Base-by-base conservation (phyloP, 2,329 filamentous ascomycete species). In the Fusarium chuoi region DNA sequence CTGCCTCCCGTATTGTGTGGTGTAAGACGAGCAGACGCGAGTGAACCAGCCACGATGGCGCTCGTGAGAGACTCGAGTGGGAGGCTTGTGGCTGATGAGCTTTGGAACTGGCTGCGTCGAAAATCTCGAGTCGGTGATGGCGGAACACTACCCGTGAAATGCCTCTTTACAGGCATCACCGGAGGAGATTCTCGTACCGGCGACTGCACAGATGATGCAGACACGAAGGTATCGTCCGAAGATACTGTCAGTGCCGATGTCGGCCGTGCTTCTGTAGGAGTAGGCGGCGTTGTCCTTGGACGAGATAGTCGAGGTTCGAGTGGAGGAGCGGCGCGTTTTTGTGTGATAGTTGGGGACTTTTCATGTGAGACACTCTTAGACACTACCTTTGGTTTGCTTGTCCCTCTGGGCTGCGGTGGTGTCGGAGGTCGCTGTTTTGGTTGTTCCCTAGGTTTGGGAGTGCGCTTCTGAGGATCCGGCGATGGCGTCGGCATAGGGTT, bases 41-140 rank as follows among this genome's bases (percentile, higher is more conserved):
- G 85, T 30, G 91, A 93, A 5, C 92, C 91, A 5, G 93, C 93
- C 77, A 95, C 88, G 65, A 95, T 94, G 71, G 93, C 93, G 76
- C 90, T 89, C 18, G 92, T 91, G 13, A 95, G 87, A 1, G 90
- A 90, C 66, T 91, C 88, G 15, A 93, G 85, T 2, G 88, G 87
- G 35, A 91, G 85, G 58, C 77, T 83, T 30, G 82, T 79, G 28
- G 78, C 71, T 9, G 82, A 81, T 12, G 78, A 71, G 45, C 77
- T 81, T 45, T 74, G 77, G 7, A 70, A 57, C 46, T 73, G 75
- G 38, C 71, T 71, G 7, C 82, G 80, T 44, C 70, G 76, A 55
- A 83, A 70, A 72, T 79, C 65, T 77, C 83, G 79, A 77, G 85
- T 75, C 70, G 83, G 78, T 68, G 84, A 82, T 24, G 84, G 80